These are phyloP conservation scores for Tylopilus sp. DNA, from an alignment of 768 basidiomycete species.

Conservation along the genomic window DNA sequence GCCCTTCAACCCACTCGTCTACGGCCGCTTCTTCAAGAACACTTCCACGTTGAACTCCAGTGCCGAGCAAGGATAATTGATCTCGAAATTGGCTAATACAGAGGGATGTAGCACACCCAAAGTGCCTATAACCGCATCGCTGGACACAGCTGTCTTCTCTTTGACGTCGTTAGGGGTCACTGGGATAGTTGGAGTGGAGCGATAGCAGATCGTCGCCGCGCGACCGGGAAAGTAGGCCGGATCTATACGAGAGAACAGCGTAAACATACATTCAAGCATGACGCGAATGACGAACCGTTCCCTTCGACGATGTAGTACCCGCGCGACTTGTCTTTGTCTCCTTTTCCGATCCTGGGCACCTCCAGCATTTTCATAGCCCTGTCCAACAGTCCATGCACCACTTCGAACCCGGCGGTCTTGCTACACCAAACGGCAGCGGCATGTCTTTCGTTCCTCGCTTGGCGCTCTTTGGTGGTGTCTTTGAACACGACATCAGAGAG, in stretches of 20 bases:
- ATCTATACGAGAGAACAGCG: slow-evolving; percentile 46
- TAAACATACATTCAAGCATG: slow-evolving; percentile 4
- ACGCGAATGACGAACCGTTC: slow-evolving; percentile 54
- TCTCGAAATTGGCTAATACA: slow-evolving; percentile 91
- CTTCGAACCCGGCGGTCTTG: slow-evolving; percentile 94
- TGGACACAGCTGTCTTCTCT: slow-evolving; percentile 38
- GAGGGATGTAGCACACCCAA: slow-evolving; percentile 92
- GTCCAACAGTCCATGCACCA: slow-evolving; percentile 93
- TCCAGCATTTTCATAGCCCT: slow-evolving; percentile 96
- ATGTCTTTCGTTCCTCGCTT: slow-evolving; percentile 83
- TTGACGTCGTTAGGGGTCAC: slow-evolving; percentile 42
- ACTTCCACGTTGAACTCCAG: slow-evolving; percentile 94
- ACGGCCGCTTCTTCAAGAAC: slow-evolving; percentile 65
- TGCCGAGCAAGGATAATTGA: slow-evolving; percentile 90
- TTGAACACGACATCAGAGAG: slow-evolving; percentile 91
- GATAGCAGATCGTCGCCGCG: slow-evolving; percentile 88
- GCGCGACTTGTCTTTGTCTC: slow-evolving; percentile 50
- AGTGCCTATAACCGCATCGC: slow-evolving; percentile 78
- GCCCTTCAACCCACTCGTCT: background rate
- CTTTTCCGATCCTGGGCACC: slow-evolving; percentile 68
- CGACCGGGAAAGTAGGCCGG: slow-evolving; percentile 94
- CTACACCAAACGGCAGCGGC: slow-evolving; percentile 95
- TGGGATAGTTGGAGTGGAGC: slow-evolving; percentile 41
- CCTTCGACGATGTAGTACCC: slow-evolving; percentile 94
- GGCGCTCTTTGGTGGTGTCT: slow-evolving; percentile 71